Evolutionary conservation across 306 rosid species (phyloP).

Genomic region (Echinosophora koreensis): DNA sequence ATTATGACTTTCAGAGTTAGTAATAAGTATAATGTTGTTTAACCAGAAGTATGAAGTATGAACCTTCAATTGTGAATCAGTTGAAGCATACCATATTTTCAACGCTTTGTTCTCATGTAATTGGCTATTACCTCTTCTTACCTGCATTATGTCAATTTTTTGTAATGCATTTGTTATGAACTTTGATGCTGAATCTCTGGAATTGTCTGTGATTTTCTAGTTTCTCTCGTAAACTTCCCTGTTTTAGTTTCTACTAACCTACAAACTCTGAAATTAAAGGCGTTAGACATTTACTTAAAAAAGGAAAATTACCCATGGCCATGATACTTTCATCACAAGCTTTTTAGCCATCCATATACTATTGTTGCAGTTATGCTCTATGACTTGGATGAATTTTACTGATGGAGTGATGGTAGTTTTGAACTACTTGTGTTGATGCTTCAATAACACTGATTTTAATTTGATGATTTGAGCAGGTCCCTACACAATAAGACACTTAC

Average conservation of each 20-base stretch:
- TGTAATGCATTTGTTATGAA: background rate
- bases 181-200: background rate
- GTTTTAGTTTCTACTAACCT: background rate
- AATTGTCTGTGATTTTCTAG: background rate
- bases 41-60: slow-evolving; percentile 8
- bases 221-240: background rate
- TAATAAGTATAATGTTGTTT: background rate
- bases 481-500: slow-evolving; percentile 39
- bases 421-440: slow-evolving; percentile 7
- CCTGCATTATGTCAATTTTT: background rate
- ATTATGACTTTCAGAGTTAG: background rate
- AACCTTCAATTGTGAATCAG: background rate
- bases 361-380: slow-evolving; percentile 5
- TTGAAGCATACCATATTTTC: background rate
- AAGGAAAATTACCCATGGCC: background rate
- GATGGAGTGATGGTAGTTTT: background rate
- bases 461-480: slow-evolving; percentile 58
- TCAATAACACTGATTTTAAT: slow-evolving; percentile 10
- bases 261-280: background rate
- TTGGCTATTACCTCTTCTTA: background rate
- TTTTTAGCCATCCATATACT: background rate
- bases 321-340: background rate
- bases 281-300: background rate
- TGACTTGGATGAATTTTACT: background rate
- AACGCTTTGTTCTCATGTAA: background rate